A percentile compares a stretch with the other conserved stretches of the same genome.
phyloP scores from a whole-genome alignment of 192 early-diverging fungal species.

The Glomus cerebriforme region DNA sequence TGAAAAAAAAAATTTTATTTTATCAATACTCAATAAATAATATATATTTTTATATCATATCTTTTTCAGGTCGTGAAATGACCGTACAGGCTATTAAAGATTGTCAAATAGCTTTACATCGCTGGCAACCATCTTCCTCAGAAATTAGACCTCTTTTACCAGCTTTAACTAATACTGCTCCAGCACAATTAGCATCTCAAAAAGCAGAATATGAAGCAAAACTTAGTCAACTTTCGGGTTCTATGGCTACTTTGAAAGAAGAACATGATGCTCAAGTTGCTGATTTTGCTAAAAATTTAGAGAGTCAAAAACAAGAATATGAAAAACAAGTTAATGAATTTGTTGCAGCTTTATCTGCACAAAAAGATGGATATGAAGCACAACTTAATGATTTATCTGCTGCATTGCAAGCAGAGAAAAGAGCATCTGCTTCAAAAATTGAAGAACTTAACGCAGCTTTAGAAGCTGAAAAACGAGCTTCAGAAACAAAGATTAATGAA shows the following conservation, averaged over 20 bases:
- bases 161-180: slow-evolving; percentile 27
- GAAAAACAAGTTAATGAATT: slow-evolving; percentile 1
- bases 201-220: slow-evolving; percentile 34
- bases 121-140: slow-evolving; percentile 21
- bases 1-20: too few species aligned
- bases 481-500: slow-evolving; percentile 12
- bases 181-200: slow-evolving; percentile 26
- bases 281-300: neutral
- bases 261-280: neutral
- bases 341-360: neutral
- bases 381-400: slow-evolving; percentile 13
- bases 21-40: neutral
- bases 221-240: neutral
- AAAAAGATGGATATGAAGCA: slow-evolving; percentile 24
- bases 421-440: neutral
- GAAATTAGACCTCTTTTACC: slow-evolving; percentile 24
- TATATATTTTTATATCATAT: neutral
- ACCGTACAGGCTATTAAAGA: slow-evolving; percentile 24
- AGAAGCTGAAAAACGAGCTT: slow-evolving; percentile 2
- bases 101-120: slow-evolving; percentile 28
- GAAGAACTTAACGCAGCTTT: neutral
- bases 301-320: slow-evolving; percentile 14
- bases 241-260: slow-evolving; percentile 12
- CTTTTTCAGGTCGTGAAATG: neutral
- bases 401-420: neutral